Base-by-base conservation (phyloP, 352 stramenopile species). In the Globisporangium iwayamae region DNA sequence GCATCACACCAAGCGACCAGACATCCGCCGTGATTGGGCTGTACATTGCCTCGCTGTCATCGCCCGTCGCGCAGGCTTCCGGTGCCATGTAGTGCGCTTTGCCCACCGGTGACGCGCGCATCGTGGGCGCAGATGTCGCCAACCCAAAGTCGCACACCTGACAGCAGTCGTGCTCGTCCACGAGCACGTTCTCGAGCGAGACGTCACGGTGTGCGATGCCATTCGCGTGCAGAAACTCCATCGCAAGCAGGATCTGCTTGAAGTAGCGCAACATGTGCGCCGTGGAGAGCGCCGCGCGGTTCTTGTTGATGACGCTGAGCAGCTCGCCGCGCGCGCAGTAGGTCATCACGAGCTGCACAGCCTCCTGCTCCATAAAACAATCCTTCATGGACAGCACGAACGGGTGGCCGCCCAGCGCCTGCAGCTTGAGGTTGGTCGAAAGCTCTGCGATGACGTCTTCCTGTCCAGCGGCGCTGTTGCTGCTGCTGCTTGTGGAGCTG, bases 81-180 rank as follows among this genome's bases (percentile, higher is more conserved):
- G 86, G 86, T 8, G 84, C 83, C 78, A 93, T 91, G 67, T 95
- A 95, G 45, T 87, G 71, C 11, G 81, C 45, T 70, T 96, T 96
- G 54, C 87, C 87, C 47, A 91, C 85, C 9, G 78, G 71, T 32
- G 65, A 81, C 54, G 67, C 70, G 25, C 60, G 65, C 48, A 82
- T 61, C 28, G 53, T 45, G 20, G 41, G 16, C 46, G 60, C 48
- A 71, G 50, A 76, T 41, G 76, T 81, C 20, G 84, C 75, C 64
- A 95, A 73, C 36, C 86, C 86, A 62, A 95, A 95, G 79, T 95
- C 86, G 41, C 74, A 84, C 57, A 95, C 83, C 47, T 93, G 79
- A 67, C 82, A 92, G 66, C 68, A 76, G 66, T 90, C 83, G 7
- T 69, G 43, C 22, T 73, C 73, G 56, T 91, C 81, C 34, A 95